Evolutionary conservation across 2,329 filamentous ascomycete genomes (phyloP), one percentile per base, ranked within the genome.

Genomic region (Paraphoma chrysanthemicola): DNA sequence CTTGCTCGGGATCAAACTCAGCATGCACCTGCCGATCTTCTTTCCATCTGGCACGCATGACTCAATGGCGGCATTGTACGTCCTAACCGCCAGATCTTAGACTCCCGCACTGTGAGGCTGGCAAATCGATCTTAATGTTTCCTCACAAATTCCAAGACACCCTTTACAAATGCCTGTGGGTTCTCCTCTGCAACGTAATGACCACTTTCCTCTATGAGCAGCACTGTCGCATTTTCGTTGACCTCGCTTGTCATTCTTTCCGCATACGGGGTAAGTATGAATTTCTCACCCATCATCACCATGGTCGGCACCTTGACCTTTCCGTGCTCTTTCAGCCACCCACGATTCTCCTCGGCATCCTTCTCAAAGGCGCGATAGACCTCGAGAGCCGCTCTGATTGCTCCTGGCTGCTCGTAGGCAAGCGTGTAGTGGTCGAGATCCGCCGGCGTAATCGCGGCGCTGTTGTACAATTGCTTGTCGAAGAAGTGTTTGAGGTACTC

Each of bases 361-460:
- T 62, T 60, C 63, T 74, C 70, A 56, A 77, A 77, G 6, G 69
- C 67, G 9, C 71, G 54, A 58, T 77, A 78, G 2, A 72, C 59
- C 29, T 72, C 60, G 17, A 77, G 63, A 11, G 57, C 74, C 16
- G 64, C 67, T 31, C 74, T 54, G 57, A 77, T 64, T 6, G 71
- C 74, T 0, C 74, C 75, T 11, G 72, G 70, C 59, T 69, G 67
- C 5, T 65, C 46, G 42, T 63, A 66, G 16, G 48, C 48, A 31
- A 57, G 36, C 17, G 33, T 31, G 33, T 48, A 48, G 10, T 48
- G 16, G 18, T 39, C 17, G 5, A 31, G 44, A 44, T 58, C 58
- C 0, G 49, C 11, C 0, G 51, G 45, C 2, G 52, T 49, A 11
- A 61, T 59, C 2, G 56, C 53, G 4, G 39, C 48, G 33, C 51